A percentile compares a stretch with the other conserved stretches of the same genome.
Evolutionary conservation across 1,284 basidiomycete genomes (phyloP).

Genomic region (Schizopora paradoxa): DNA sequence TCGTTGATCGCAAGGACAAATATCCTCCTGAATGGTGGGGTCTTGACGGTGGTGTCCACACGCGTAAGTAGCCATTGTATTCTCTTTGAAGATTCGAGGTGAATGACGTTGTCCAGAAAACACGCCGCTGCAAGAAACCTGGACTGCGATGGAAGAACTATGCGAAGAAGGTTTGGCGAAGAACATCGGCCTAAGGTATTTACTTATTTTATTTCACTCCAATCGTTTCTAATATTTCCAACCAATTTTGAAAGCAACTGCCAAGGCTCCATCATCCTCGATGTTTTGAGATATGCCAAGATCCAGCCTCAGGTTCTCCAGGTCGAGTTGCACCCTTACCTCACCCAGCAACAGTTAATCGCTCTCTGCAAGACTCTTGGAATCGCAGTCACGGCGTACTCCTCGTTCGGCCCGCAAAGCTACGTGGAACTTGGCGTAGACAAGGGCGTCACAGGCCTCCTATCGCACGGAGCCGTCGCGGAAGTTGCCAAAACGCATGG

Average conservation of each 20-base stretch:
- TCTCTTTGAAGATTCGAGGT: slow-evolving; percentile 7
- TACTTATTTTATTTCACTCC: neutral
- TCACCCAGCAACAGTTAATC: slow-evolving; percentile 63
- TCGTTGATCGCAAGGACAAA: slow-evolving; percentile 64
- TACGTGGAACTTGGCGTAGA: slow-evolving; percentile 61
- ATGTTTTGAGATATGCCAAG: slow-evolving; percentile 66
- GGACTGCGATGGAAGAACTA: slow-evolving; percentile 69
- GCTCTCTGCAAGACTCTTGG: slow-evolving; percentile 52
- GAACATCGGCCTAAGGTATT: slow-evolving; percentile 69
- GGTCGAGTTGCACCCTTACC: slow-evolving; percentile 74
- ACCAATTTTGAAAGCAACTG: slow-evolving; percentile 44
- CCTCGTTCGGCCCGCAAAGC: slow-evolving; percentile 68
- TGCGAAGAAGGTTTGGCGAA: slow-evolving; percentile 63
- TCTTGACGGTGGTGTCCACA: slow-evolving; percentile 56
- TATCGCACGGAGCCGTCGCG: slow-evolving; percentile 45
- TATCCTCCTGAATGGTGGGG: slow-evolving; percentile 79
- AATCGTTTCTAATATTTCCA: slow-evolving; percentile 20
- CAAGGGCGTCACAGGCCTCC: slow-evolving; percentile 44
- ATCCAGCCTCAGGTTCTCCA: slow-evolving; percentile 69
- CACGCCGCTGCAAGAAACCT: slow-evolving; percentile 70
- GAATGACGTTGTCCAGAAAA: slow-evolving; percentile 38
- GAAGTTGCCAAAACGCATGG: slow-evolving; percentile 45
- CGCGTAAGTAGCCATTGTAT: slow-evolving; percentile 35
- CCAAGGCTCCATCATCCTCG: slow-evolving; percentile 56
- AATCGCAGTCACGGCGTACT: slow-evolving; percentile 74